These are phyloP conservation scores for Coccomyxa subellipsoidea DNA, from an alignment of 163 green algal species.

Conservation along the genomic window DNA sequence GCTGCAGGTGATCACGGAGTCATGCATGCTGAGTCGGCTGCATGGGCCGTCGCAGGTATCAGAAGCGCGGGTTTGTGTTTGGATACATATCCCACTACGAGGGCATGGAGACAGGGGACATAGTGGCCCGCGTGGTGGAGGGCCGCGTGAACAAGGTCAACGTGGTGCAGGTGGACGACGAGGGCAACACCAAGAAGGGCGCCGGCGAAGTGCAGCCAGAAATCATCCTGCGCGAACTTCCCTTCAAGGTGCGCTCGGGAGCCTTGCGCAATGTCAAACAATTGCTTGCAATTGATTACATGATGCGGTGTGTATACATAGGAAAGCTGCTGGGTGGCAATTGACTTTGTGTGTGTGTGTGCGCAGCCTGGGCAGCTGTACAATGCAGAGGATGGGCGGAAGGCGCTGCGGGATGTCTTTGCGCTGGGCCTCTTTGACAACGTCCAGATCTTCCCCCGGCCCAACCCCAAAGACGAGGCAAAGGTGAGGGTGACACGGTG, in stretches of 20 bases:
- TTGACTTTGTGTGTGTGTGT: conserved; percentile 15
- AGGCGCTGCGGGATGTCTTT: conserved; percentile 91
- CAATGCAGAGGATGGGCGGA: conserved; percentile 88
- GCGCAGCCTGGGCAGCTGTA: conserved; percentile 76
- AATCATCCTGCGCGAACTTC: conserved; percentile 67
- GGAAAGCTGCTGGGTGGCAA: too few species aligned
- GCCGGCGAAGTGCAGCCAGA: conserved; percentile 46
- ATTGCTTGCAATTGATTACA: too few species aligned
- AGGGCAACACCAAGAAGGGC: conserved; percentile 49
- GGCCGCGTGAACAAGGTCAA: conserved; percentile 47
- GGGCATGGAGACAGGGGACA: conserved; percentile 81
- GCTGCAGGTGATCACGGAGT: too few species aligned
- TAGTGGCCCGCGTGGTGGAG: conserved; percentile 68
- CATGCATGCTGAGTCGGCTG: background rate
- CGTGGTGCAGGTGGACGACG: conserved; percentile 65
- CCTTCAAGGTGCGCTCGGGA: conserved; percentile 46
- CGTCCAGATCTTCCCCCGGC: conserved; percentile 40
- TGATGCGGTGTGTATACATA: too few species aligned
- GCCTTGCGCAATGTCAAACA: too few species aligned
- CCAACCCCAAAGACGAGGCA: conserved; percentile 41
- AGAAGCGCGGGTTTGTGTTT: conserved; percentile 74
- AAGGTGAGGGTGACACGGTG: too few species aligned
- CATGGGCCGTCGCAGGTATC: conserved; percentile 71
- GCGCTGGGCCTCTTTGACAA: conserved; percentile 84
- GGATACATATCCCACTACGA: conserved; percentile 86